A percentile compares a stretch with the other conserved stretches of the same genome.
Evolutionary conservation across 495 filamentous ascomycete genomes (phyloP).

Genomic region (Bombardia bombarda): DNA sequence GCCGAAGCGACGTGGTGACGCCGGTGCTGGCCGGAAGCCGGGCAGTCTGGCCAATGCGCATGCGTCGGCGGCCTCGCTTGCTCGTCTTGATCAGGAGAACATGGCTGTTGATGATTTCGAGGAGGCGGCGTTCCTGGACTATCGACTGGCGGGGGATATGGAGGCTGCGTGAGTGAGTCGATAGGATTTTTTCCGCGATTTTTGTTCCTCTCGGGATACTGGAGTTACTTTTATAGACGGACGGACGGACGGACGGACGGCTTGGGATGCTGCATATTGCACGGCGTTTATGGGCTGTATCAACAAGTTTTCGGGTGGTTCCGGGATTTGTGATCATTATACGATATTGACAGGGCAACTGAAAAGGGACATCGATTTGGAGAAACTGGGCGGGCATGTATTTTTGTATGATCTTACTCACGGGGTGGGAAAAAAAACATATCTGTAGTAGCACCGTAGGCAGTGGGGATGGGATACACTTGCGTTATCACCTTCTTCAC

Average conservation of each 20-base stretch:
- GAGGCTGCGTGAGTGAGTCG: constrained; percentile 18
- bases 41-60: background rate
- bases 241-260: too few species aligned
- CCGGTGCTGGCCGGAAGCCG: constrained; percentile 5
- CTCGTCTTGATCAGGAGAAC: constrained; percentile 29
- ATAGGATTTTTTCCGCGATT: too few species aligned
- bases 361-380: too few species aligned
- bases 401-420: background rate
- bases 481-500: too few species aligned
- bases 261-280: background rate
- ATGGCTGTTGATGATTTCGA: constrained; percentile 38
- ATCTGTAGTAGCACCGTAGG: too few species aligned
- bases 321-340: too few species aligned
- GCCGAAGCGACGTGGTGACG: constrained; percentile 22
- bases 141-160: constrained; percentile 8
- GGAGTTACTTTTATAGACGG: too few species aligned
- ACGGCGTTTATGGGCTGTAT: background rate
- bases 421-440: background rate
- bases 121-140: constrained; percentile 45
- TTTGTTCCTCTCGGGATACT: too few species aligned
- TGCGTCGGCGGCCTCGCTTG: constrained; percentile 2
- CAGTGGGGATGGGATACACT: too few species aligned
- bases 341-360: too few species aligned
- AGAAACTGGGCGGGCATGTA: background rate
- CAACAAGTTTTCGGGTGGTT: too few species aligned